phyloP scores from a whole-genome alignment of 768 basidiomycete species.

The Phylloporus scabripes region DNA sequence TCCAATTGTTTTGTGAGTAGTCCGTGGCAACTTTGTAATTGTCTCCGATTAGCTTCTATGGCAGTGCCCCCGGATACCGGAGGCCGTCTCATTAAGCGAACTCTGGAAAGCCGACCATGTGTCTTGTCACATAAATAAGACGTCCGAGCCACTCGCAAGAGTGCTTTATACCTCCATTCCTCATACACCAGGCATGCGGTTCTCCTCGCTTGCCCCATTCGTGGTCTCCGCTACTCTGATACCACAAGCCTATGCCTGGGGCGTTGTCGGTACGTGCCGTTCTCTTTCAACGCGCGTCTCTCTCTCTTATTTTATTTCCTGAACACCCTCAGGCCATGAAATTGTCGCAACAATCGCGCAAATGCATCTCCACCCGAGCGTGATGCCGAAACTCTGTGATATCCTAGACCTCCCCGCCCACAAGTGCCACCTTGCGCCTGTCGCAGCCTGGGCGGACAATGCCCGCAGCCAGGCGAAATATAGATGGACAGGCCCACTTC shows the following conservation, averaged over 20 bases:
- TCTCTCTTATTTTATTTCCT: neutral
- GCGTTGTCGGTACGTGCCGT: conserved; percentile 31
- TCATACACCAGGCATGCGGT: conserved; percentile 22
- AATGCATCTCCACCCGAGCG: conserved; percentile 76
- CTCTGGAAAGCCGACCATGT: conserved; percentile 3
- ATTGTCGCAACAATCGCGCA: conserved; percentile 93
- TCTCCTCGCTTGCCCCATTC: conserved; percentile 9
- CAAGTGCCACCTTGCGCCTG: conserved; percentile 73
- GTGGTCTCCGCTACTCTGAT: conserved; percentile 16
- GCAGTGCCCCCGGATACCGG: conserved; percentile 2
- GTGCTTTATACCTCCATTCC: conserved; percentile 1
- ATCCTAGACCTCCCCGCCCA: conserved; percentile 49
- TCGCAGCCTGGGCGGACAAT: conserved; percentile 87
- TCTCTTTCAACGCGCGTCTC: neutral
- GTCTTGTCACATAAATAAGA: conserved; percentile 3
- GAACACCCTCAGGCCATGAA: conserved; percentile 64
- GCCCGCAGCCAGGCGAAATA: conserved; percentile 46
- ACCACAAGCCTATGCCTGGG: conserved; percentile 35
- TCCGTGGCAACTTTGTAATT: too few relatives aligned
- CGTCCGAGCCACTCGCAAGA: neutral
- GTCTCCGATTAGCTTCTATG: conserved; percentile 4
- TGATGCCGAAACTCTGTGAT: conserved; percentile 58
- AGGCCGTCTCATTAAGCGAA: conserved; percentile 8
- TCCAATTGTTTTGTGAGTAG: too few relatives aligned
- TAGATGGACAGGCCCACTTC: conserved; percentile 68